Percentiles rank a stretch among this genome's conserved stretches.
phyloP scores from a whole-genome alignment of 352 stramenopile genomes.

The Phytophthora litchii region DNA sequence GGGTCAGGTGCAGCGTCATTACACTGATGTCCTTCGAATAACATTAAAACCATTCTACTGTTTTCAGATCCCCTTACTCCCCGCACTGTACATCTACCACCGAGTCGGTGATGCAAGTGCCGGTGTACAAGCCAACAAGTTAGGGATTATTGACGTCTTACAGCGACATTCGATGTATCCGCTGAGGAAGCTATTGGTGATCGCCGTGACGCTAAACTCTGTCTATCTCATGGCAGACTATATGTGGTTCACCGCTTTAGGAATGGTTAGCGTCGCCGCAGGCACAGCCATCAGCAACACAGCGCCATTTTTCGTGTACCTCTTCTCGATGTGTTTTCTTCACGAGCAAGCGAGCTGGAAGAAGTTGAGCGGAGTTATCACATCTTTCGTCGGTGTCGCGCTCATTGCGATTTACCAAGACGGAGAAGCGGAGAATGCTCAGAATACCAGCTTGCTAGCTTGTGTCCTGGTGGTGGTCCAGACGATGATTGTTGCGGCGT shows the following conservation, averaged over 20 bases:
- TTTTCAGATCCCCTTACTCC: conserved; percentile 33
- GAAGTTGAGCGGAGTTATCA: conserved; percentile 40
- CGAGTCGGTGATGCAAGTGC: conserved; percentile 10
- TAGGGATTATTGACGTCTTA: conserved; percentile 17
- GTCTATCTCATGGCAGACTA: conserved; percentile 52
- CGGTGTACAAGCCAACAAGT: conserved; percentile 5
- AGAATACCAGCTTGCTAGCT: conserved; percentile 30
- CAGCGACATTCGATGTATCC: conserved; percentile 36
- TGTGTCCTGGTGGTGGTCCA: conserved; percentile 38
- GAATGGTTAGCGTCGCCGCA: conserved; percentile 46
- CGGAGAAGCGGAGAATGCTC: conserved; percentile 1
- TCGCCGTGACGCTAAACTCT: conserved; percentile 38
- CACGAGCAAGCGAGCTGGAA: conserved; percentile 32
- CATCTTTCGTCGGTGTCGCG: conserved; percentile 41
- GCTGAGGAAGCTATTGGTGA: conserved; percentile 14
- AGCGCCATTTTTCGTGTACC: conserved; percentile 57
- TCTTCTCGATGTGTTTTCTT: conserved; percentile 55
- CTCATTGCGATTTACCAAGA: conserved; percentile 41
- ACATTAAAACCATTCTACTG: neutral
- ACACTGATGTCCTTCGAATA: too few relatives aligned
- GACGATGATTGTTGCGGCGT: conserved; percentile 33
- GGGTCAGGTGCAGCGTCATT: too few relatives aligned
- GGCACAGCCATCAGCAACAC: conserved; percentile 53
- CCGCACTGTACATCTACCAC: conserved; percentile 32
- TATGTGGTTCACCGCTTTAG: conserved; percentile 50